These are phyloP conservation scores for Heterobasidion occidentale DNA, from an alignment of 1,284 basidiomycete genomes.

Conservation along the genomic window DNA sequence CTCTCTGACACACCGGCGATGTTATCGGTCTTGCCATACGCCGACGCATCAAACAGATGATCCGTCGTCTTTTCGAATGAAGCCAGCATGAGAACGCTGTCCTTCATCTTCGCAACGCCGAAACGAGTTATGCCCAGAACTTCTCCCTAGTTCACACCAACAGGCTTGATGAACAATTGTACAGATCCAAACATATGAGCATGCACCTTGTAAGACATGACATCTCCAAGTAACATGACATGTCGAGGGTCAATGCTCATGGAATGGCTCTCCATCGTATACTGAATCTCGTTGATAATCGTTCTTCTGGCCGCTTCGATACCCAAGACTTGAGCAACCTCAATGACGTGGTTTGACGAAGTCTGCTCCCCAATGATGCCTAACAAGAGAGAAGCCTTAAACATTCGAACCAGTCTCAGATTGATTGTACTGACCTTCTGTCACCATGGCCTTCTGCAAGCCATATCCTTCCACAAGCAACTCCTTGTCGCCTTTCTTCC, in stretches of 20 bases:
- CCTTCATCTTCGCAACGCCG: conserved; percentile 99
- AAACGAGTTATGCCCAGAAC: conserved; percentile 98
- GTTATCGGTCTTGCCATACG: conserved; percentile 91
- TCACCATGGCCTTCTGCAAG: conserved; percentile 95
- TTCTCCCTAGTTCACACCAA: conserved; percentile 62
- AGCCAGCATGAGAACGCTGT: conserved; percentile 98
- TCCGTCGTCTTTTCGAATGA: conserved; percentile 99
- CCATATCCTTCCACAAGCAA: conserved; percentile 96
- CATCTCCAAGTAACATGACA: conserved; percentile 97
- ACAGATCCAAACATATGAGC: neutral
- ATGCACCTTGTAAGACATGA: conserved; percentile 94
- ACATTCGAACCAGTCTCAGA: neutral
- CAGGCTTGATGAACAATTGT: neutral
- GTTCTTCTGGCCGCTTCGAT: conserved; percentile 95
- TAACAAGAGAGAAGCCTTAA: conserved; percentile 19
- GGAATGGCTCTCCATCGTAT: conserved; percentile 95
- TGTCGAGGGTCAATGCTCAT: conserved; percentile 99
- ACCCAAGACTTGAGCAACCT: conserved; percentile 89
- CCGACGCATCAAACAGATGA: conserved; percentile 96
- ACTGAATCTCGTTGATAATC: conserved; percentile 96
- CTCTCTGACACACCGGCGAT: conserved; percentile 98
- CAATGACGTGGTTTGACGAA: conserved; percentile 96
- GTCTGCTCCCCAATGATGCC: conserved; percentile 91
- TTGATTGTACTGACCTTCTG: conserved; percentile 61
- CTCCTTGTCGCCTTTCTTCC: conserved; percentile 79